These are phyloP conservation scores for Arachnomyces sp. DNA, from an alignment of 2,329 filamentous ascomycete genomes.

Conservation along the genomic window DNA sequence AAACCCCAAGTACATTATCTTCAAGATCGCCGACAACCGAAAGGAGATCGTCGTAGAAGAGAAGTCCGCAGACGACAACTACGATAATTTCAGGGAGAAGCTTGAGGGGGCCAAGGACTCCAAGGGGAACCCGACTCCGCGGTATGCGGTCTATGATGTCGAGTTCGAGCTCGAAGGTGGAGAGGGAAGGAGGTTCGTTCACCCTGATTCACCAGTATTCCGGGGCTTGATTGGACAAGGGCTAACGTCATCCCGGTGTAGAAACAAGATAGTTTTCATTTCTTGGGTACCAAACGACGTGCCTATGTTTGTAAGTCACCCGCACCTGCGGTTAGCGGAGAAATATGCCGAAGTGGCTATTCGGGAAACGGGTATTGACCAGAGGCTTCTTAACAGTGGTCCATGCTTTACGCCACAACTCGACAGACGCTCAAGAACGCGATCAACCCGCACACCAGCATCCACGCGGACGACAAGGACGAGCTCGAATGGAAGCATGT, in stretches of 20 bases:
- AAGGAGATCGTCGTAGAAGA: conserved; percentile 43
- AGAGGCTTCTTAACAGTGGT: conserved; percentile 25
- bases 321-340: neutral
- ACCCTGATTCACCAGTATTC: neutral
- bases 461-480: conserved; percentile 34
- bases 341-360: neutral
- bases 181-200: conserved; percentile 40
- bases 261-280: conserved; percentile 46
- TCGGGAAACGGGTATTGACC: conserved; percentile 8
- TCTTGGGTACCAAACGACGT: conserved; percentile 38
- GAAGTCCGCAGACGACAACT: conserved; percentile 35
- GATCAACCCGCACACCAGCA: conserved; percentile 34
- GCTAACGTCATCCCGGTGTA: conserved; percentile 12
- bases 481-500: conserved; percentile 37
- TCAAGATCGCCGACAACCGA: conserved; percentile 44
- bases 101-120: conserved; percentile 35
- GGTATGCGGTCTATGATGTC: conserved; percentile 44
- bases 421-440: conserved; percentile 42
- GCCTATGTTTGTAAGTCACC: conserved; percentile 31
- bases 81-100: conserved; percentile 41
- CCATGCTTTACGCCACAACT: conserved; percentile 45
- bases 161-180: conserved; percentile 40
- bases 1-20: conserved; percentile 44
- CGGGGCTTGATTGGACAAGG: no score
- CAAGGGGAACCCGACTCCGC: conserved; percentile 37